Base-by-base conservation (phyloP, 2,329 filamentous ascomycete genomes). In the Neofusicoccum ribis region DNA sequence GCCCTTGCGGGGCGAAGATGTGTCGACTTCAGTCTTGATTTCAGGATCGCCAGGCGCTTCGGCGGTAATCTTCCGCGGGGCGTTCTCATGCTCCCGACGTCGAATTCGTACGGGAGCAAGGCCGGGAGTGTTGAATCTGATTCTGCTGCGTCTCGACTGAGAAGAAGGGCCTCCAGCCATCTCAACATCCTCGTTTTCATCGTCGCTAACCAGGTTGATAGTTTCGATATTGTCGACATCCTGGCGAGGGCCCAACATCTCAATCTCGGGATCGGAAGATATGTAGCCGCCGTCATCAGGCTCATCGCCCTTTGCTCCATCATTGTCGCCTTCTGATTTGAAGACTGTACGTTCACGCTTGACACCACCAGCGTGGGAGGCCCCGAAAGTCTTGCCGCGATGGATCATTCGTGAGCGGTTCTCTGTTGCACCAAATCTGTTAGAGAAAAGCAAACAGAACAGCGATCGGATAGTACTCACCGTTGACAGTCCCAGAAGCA, bases 91-190 rank as follows among this genome's bases (percentile, higher is more conserved):
- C 67, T 84, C 82, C 69, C 83, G 81, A 66, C 86, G 79, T 64
- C 81, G 79, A 54, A 88, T 79, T n/a, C 86, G 82, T 49, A 88
- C 80, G 5, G 86, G 86, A 54, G 79, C 75, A 49, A 84, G 74
- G 1, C 75, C 77, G 49, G 70, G 51, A 43, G 60, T 61, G 39
- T 60, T 52, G 54, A 44, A 23, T 15, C 52, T 34, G n/a, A 43
- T 36, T 15, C 34, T 50, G 62, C 58, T 14, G 63, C 59, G 52
- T 36, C 56, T 60, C 9, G 41, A 47, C 65, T 66, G 11, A 49
- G 69, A n/a, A 49, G 67, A 34, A 70, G 66, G 41, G 70, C 68
- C 69, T 70, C 68, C 51, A 69, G 68, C 23, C 72, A 71, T n/a
- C 66, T 68, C n/a, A 63, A 63, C 12, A 67, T 71, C 72, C 20